Evolutionary conservation across 176 grass and related monocot species (phyloP), one percentile per base, ranked within the genome.

Genomic region (Raddia guianensis): DNA sequence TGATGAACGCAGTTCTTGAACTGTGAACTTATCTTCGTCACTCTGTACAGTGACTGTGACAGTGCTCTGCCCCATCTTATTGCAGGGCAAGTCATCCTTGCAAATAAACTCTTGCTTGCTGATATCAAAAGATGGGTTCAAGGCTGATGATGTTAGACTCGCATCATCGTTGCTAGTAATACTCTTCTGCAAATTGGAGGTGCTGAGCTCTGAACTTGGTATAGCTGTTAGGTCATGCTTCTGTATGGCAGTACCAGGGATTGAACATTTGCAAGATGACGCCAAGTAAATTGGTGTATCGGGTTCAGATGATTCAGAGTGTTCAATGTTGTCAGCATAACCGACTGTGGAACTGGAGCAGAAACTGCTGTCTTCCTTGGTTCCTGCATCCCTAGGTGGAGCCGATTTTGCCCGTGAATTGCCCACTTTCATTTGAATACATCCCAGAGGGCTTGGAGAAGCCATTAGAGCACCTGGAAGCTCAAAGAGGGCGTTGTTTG

Each of bases 21-120:
- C 97, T 42, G 89, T 91, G 79, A 93, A 96, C 82, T 91, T 93
- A 73, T 96, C 97, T 50, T 91, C 89, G n/a, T 88, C 93, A 75
- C 64, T 59, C 44, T 61, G 84, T 73, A 47, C 76, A 75, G 53
- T 82, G 14, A 65, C 79, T 19, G 21, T 53, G 5, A 63, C 65
- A 85, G 57, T 74, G 33, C 80, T 82, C 48, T 88, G 82, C 10
- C 54, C 76, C 13, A 68, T 61, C 52, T 82, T 72, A 64, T 66
- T 68, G 45, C 71, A 74, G 11, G 82, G 59, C 46, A 88, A 48
- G 71, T 75, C 91, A 88, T 93, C 97, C 69, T 86, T 90, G 86
- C 76, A 93, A 73, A 93, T 49, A 84, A 88, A 82, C 6, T 91
- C 89, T 68, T 90, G 68, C 58, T 85, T 85, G 54, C 54, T 80